Evolutionary conservation across 2,329 filamentous ascomycete species (phyloP).

Genomic region (Phialophora macrospora): DNA sequence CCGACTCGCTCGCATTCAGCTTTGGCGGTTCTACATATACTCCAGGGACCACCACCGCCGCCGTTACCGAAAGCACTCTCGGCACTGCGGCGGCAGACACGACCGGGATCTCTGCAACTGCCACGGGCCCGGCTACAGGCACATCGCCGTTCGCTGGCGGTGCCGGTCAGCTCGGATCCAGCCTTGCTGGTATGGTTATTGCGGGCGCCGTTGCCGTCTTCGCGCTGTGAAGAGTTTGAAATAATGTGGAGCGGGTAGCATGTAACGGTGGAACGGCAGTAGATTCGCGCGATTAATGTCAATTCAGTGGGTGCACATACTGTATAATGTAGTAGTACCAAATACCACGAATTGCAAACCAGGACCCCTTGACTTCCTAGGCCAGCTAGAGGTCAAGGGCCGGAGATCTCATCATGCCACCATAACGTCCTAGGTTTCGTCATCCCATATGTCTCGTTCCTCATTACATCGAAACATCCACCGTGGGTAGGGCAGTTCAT

Average conservation of each 20-base stretch:
- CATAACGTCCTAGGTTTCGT: background rate
- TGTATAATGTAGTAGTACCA: background rate
- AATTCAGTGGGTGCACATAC: background rate
- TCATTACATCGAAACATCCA: background rate
- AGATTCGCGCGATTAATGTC: background rate
- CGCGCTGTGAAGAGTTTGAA: constrained; percentile 27
- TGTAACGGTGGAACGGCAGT: background rate
- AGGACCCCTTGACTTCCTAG: background rate
- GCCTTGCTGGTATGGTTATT: constrained; percentile 29
- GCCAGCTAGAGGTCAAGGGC: background rate
- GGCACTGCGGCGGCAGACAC: constrained; percentile 8
- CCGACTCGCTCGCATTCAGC: background rate
- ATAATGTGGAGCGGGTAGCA: background rate
- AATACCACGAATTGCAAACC: background rate
- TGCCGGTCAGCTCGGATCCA: constrained; percentile 27
- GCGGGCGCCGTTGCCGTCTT: constrained; percentile 33
- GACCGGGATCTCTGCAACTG: constrained; percentile 12
- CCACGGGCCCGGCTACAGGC: constrained; percentile 11
- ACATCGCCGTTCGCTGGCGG: constrained; percentile 31
- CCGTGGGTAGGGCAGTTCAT: background rate
- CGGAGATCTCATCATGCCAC: background rate
- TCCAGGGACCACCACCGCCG: constrained; percentile 12
- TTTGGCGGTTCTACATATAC: background rate
- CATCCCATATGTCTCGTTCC: background rate
- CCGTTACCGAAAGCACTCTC: constrained; percentile 2